phyloP scores from a whole-genome alignment of 352 stramenopile genomes.

The Phytophthora sp. region DNA sequence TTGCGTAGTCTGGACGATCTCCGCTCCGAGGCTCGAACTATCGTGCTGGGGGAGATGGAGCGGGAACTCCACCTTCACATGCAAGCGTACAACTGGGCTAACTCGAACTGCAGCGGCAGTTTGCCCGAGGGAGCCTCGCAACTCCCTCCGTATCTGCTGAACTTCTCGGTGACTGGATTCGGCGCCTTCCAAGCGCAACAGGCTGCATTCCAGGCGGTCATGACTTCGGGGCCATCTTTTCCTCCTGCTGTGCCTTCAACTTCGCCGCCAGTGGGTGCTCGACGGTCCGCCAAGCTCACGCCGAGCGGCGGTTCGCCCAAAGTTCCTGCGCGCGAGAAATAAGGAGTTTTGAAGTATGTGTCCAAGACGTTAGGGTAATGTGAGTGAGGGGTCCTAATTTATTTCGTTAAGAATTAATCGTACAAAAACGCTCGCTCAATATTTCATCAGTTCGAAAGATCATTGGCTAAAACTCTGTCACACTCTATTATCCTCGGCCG shows the following conservation, averaged over 20 bases:
- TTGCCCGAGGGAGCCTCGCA: slow-evolving; percentile 33
- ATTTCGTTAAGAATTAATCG: slow-evolving; percentile 27
- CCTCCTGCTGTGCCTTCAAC: slow-evolving; percentile 31
- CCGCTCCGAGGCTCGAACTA: slow-evolving; percentile 61
- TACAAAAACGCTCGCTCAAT: slow-evolving; percentile 24
- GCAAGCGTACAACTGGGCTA: slow-evolving; percentile 73
- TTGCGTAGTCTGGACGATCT: slow-evolving; percentile 75
- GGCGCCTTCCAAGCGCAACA: slow-evolving; percentile 66
- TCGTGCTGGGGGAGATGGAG: slow-evolving; percentile 77
- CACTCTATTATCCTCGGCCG: no score
- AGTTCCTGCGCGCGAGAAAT: slow-evolving; percentile 21
- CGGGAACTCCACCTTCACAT: slow-evolving; percentile 75
- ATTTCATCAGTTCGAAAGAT: no score
- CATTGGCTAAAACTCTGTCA: slow-evolving; percentile 28
- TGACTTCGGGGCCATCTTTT: slow-evolving; percentile 28
- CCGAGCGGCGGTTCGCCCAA: slow-evolving; percentile 27
- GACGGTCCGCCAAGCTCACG: slow-evolving; percentile 20
- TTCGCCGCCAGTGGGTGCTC: slow-evolving; percentile 24
- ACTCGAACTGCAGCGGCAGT: slow-evolving; percentile 22
- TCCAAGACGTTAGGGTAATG: slow-evolving; percentile 9
- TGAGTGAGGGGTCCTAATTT: slow-evolving; percentile 26
- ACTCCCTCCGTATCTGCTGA: slow-evolving; percentile 65
- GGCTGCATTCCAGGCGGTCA: slow-evolving; percentile 48
- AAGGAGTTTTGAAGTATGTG: slow-evolving; percentile 24
- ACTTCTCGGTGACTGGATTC: slow-evolving; percentile 62